Conservation (phyloP, 2,329 filamentous ascomycete species). For the Teratosphaeriaceae sp. region DNA sequence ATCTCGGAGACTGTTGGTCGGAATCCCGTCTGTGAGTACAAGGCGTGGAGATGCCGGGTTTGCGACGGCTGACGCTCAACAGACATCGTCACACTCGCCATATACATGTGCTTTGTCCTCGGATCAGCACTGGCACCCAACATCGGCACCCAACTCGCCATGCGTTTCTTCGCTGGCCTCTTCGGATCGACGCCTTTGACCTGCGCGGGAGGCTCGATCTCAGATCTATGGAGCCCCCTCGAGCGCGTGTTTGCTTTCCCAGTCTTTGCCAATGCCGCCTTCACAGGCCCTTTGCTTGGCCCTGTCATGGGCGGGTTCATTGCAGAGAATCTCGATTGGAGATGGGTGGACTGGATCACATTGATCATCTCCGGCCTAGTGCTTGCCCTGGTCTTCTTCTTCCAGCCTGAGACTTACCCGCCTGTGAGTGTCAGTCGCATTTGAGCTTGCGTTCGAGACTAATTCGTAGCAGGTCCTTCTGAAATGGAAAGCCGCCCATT, state of each 20-base stretch:
- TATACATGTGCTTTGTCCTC: conserved; percentile 46
- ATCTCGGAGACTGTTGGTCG: conserved; percentile 39
- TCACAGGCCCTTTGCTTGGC: conserved; percentile 32
- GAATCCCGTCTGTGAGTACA: conserved; percentile 37
- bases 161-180: conserved; percentile 45
- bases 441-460: too few relatives aligned
- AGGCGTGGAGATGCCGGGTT: too few relatives aligned
- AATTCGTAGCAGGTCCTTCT: not conserved
- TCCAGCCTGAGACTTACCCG: conserved; percentile 47
- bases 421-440: conserved; percentile 30
- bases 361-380: conserved; percentile 27
- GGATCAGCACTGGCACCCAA: conserved; percentile 42
- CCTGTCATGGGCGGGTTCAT: conserved; percentile 43
- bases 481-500: conserved; percentile 6
- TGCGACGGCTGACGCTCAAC: too few relatives aligned
- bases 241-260: conserved; percentile 47
- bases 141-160: conserved; percentile 41
- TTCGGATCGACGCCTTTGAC: conserved; percentile 41
- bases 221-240: conserved; percentile 42
- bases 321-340: conserved; percentile 24
- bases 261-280: conserved; percentile 42
- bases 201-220: conserved; percentile 41
- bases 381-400: conserved; percentile 29
- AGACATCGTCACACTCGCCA: conserved; percentile 38
- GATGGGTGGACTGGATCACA: conserved; percentile 34